A percentile compares a stretch with the other conserved stretches of the same genome.
phyloP scores from a whole-genome alignment of 2,329 filamentous ascomycete genomes.

The Paraconiothyrium brasiliense region DNA sequence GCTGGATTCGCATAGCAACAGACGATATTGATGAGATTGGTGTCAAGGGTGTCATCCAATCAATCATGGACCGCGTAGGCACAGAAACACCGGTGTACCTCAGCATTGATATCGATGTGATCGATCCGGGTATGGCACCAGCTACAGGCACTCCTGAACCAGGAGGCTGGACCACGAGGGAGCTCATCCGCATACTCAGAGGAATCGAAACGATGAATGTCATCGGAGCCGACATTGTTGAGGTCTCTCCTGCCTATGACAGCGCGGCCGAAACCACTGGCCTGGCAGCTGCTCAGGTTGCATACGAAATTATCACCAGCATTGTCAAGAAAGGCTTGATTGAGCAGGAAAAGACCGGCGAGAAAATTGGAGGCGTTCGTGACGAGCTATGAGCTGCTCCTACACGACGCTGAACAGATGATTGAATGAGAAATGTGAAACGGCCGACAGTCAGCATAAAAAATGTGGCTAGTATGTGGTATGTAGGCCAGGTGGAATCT shows the following conservation, averaged over 20 bases:
- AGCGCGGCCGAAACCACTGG: constrained; percentile 81
- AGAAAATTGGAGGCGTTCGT: constrained; percentile 26
- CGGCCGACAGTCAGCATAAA: background rate
- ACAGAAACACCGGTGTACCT: constrained; percentile 82
- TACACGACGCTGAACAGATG: background rate
- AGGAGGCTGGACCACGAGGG: constrained; percentile 89
- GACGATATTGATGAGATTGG: constrained; percentile 90
- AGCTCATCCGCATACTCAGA: constrained; percentile 83
- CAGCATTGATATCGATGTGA: constrained; percentile 81
- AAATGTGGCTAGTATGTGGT: background rate
- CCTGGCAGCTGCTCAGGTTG: constrained; percentile 83
- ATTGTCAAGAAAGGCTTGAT: constrained; percentile 69
- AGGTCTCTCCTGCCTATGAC: constrained; percentile 88
- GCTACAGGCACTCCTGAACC: constrained; percentile 90
- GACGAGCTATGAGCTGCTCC: constrained; percentile 36
- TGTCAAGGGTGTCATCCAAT: constrained; percentile 71
- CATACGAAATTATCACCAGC: constrained; percentile 83
- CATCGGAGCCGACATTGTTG: constrained; percentile 89
- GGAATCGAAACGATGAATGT: constrained; percentile 85
- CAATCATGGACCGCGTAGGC: constrained; percentile 77
- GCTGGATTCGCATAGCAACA: constrained; percentile 80
- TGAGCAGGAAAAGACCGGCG: constrained; percentile 45
- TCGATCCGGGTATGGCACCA: constrained; percentile 77
- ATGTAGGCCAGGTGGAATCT: background rate
- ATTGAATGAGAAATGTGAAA: background rate